phyloP scores from a whole-genome alignment of 148 eudicot genomes.

The Persicaria maculosa region DNA sequence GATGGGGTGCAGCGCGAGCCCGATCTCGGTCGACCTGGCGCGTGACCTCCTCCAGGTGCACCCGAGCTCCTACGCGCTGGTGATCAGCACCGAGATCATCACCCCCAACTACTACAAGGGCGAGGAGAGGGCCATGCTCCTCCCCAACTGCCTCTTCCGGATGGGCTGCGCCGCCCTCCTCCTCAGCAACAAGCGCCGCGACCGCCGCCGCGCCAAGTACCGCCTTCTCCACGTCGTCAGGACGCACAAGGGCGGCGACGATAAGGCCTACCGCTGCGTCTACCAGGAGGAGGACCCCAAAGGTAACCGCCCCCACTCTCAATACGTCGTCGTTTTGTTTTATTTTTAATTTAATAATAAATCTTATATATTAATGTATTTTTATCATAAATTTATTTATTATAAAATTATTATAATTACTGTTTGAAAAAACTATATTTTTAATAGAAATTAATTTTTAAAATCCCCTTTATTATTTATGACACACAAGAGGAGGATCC shows the following conservation, averaged over 20 bases:
- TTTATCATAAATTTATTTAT: too few relatives aligned
- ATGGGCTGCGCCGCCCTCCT: constrained; percentile 30
- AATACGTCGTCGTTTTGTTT: not conserved
- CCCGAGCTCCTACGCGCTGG: constrained; percentile 19
- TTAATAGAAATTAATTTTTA: too few relatives aligned
- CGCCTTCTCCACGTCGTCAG: constrained; percentile 21
- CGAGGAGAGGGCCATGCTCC: constrained; percentile 24
- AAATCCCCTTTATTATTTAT: too few relatives aligned
- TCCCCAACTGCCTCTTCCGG: constrained; percentile 26
- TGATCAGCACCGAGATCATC: constrained; percentile 27
- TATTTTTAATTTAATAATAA: not conserved
- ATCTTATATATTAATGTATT: too few relatives aligned
- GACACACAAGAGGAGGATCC: too few relatives aligned
- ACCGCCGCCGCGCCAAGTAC: constrained; percentile 24
- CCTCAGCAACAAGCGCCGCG: constrained; percentile 16
- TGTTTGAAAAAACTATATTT: too few relatives aligned
- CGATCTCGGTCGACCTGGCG: constrained; percentile 23
- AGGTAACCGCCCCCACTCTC: not conserved
- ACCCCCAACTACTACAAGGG: constrained; percentile 27
- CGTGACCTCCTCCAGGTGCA: constrained; percentile 20
- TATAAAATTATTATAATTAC: too few relatives aligned
- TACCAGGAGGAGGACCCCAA: constrained; percentile 22
- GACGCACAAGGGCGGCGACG: constrained; percentile 31
- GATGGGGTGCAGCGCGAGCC: constrained; percentile 28
- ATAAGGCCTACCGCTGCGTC: constrained; percentile 27